Percentiles rank a stretch among this genome's conserved stretches.
These are phyloP conservation scores for Quercus tomentella DNA, from an alignment of 331 rosid species.

Conservation along the genomic window DNA sequence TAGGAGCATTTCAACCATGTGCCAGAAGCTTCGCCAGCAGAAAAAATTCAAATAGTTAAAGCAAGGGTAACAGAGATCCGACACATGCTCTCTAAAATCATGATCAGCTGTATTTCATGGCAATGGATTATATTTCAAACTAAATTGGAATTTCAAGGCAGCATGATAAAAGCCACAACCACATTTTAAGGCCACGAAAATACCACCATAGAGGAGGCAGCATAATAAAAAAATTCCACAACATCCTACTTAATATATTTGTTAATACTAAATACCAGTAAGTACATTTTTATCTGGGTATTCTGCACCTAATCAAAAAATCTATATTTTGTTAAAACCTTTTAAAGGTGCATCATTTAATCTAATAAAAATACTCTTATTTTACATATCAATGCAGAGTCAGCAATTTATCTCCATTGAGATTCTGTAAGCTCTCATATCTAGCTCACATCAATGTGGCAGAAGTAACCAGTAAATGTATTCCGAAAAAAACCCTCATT, in stretches of 20 bases:
- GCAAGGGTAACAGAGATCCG: no score
- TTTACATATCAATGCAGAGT: neutral
- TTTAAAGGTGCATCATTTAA: no score
- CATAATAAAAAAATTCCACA: neutral
- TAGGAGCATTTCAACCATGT: neutral
- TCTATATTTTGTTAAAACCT: neutral
- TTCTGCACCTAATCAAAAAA: neutral
- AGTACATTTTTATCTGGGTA: neutral
- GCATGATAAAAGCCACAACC: no score
- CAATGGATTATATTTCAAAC: no score
- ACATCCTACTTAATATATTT: neutral
- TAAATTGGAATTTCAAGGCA: no score
- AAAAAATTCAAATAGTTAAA: neutral
- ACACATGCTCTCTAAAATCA: no score
- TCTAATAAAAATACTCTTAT: no score
- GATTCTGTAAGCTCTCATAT: neutral
- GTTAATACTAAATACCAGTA: neutral
- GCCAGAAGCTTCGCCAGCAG: neutral
- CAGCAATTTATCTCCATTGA: neutral
- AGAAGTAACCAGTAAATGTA: neutral
- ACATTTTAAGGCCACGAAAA: no score
- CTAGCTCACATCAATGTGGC: neutral
- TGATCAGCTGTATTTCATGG: no score
- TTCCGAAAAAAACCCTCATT: neutral
- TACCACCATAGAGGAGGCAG: no score